phyloP scores from a whole-genome alignment of 1,284 basidiomycete species.

The Malassezia vespertilionis region DNA sequence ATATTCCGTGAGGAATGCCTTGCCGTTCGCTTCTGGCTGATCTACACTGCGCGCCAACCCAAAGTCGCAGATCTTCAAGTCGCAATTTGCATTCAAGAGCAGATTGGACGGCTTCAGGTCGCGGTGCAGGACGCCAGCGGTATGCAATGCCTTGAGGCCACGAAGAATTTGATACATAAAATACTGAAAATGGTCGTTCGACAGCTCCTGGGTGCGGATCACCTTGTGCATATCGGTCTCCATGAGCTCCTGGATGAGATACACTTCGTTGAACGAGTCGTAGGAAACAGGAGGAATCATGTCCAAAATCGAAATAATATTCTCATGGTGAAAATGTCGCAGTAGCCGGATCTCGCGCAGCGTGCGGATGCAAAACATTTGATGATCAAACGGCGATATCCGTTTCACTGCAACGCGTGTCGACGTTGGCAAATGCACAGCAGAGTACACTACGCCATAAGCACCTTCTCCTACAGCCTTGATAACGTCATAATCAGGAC shows the following conservation, averaged over 20 bases:
- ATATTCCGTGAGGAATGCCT: slow-evolving; percentile 48
- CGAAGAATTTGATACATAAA: slow-evolving; percentile 67
- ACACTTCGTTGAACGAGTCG: slow-evolving; percentile 86
- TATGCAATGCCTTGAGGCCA: slow-evolving; percentile 46
- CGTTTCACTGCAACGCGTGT: slow-evolving; percentile 50
- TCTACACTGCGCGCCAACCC: slow-evolving; percentile 44
- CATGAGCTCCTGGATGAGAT: slow-evolving; percentile 56
- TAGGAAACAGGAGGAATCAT: slow-evolving; percentile 51
- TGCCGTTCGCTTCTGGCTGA: slow-evolving; percentile 39
- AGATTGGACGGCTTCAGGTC: slow-evolving; percentile 44
- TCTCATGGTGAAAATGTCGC: slow-evolving; percentile 44
- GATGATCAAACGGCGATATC: slow-evolving; percentile 45
- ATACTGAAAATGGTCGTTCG: slow-evolving; percentile 79
- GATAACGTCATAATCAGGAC: slow-evolving; percentile 43
- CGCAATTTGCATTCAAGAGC: slow-evolving; percentile 44
- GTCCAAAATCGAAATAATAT: slow-evolving; percentile 38
- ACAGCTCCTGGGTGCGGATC: slow-evolving; percentile 46
- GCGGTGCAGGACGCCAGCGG: slow-evolving; percentile 43
- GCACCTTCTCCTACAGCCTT: slow-evolving; percentile 51
- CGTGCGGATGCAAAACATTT: slow-evolving; percentile 46
- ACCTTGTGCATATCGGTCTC: slow-evolving; percentile 47
- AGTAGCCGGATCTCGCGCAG: slow-evolving; percentile 45
- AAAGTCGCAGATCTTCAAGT: slow-evolving; percentile 47
- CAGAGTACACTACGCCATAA: slow-evolving; percentile 50
- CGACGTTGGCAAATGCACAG: slow-evolving; percentile 44